Evolutionary conservation across 768 basidiomycete species (phyloP).

Genomic region (Psilocybe sp.): DNA sequence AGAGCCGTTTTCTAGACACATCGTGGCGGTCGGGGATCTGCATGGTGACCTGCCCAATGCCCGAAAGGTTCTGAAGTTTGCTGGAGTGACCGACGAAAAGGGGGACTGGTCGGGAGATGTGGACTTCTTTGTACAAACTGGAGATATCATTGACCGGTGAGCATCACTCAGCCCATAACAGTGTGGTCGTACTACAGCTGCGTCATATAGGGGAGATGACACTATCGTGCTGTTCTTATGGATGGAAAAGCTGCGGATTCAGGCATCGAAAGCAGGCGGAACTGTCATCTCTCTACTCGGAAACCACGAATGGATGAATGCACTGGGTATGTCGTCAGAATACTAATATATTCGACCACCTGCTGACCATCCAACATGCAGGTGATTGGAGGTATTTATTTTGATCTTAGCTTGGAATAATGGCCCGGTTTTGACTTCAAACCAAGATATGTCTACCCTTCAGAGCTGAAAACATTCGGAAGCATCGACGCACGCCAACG

Average conservation of each 20-base stretch:
- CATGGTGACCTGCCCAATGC: slow-evolving; percentile 89
- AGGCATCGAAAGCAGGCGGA: slow-evolving; percentile 71
- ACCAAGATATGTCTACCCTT: slow-evolving; percentile 76
- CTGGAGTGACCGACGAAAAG: slow-evolving; percentile 66
- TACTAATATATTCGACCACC: slow-evolving; percentile 7
- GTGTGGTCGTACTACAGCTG: background rate
- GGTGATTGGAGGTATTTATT: slow-evolving; percentile 75
- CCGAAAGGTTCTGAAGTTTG: slow-evolving; percentile 74
- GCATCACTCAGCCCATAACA: slow-evolving; percentile 11
- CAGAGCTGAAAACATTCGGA: slow-evolving; percentile 84
- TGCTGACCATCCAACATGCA: slow-evolving; percentile 16
- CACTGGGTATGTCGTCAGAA: slow-evolving; percentile 49
- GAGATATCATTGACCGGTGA: slow-evolving; percentile 91
- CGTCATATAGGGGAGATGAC: slow-evolving; percentile 69
- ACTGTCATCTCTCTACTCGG: slow-evolving; percentile 77
- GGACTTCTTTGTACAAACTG: slow-evolving; percentile 91
- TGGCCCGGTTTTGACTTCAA: background rate
- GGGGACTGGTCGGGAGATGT: slow-evolving; percentile 82
- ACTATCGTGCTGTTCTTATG: slow-evolving; percentile 81
- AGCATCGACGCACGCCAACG: slow-evolving; percentile 67
- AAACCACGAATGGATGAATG: slow-evolving; percentile 98
- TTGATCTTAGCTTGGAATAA: background rate
- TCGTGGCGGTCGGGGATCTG: slow-evolving; percentile 89
- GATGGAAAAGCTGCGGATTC: slow-evolving; percentile 79
- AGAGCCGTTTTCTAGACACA: slow-evolving; percentile 44